Evolutionary conservation across 2,329 filamentous ascomycete species (phyloP).

Genomic region (Teratosphaeriaceae sp.): DNA sequence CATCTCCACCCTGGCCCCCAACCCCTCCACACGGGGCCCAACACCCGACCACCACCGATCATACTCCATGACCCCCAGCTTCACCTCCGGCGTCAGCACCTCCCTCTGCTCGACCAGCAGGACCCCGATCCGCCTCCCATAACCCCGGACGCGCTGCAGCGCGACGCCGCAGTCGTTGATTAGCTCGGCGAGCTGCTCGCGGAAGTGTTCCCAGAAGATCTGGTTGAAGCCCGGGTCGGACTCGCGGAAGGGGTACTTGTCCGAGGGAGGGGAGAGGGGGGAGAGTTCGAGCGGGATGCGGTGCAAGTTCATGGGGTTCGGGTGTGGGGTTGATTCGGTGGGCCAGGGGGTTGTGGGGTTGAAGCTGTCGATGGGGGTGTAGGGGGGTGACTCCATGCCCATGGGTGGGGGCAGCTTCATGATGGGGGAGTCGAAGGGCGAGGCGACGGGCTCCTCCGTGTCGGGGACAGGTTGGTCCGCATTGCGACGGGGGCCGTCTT

Average conservation of each 20-base stretch:
- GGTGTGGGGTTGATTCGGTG: conserved; percentile 4
- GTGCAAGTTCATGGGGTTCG: conserved; percentile 3
- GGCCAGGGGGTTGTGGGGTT: conserved; percentile 16
- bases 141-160: conserved; percentile 39
- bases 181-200: conserved; percentile 27
- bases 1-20: conserved; percentile 17
- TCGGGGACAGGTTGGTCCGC: conserved; percentile 1
- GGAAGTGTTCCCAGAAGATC: conserved; percentile 26
- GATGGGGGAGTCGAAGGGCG: background rate
- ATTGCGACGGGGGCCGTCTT: conserved; percentile 4
- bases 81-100: conserved; percentile 10
- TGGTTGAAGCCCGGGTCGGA: conserved; percentile 24
- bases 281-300: background rate
- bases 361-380: conserved; percentile 24
- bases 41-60: conserved; percentile 34
- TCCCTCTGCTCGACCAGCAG: conserved; percentile 16
- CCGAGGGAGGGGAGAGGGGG: background rate
- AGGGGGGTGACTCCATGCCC: conserved; percentile 27
- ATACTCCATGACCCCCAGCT: conserved; percentile 28
- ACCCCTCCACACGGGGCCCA: conserved; percentile 27
- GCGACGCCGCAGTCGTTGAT: conserved; percentile 29
- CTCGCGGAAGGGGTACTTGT: no score
- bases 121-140: conserved; percentile 21
- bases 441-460: background rate
- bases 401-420: conserved; percentile 4